Evolutionary conservation across 2,329 filamentous ascomycete species (phyloP).

Genomic region (Dothistroma septosporum): DNA sequence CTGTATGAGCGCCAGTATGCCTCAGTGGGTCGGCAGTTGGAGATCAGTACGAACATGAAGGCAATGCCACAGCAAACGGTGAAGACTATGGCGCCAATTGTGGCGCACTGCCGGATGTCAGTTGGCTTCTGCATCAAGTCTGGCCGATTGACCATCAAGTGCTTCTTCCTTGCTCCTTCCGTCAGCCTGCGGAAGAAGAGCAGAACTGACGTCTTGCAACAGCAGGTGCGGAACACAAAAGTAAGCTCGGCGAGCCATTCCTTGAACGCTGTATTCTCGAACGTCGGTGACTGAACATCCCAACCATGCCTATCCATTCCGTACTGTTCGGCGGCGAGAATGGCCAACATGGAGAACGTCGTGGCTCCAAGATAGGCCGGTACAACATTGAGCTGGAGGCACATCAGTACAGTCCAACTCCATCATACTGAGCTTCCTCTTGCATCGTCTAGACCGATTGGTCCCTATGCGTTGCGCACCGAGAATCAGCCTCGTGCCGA

Average conservation of each 20-base stretch:
- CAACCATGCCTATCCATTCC: slow-evolving; percentile 37
- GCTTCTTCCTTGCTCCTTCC: slow-evolving; percentile 33
- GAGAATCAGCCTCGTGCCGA: slow-evolving; percentile 27
- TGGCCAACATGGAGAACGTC: slow-evolving; percentile 23
- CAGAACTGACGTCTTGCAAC: slow-evolving; percentile 37
- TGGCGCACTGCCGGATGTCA: too few relatives aligned
- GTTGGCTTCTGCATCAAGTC: too few relatives aligned
- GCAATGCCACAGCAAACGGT: slow-evolving; percentile 38
- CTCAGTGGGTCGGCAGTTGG: slow-evolving; percentile 38
- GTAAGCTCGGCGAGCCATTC: slow-evolving; percentile 34
- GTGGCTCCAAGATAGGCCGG: slow-evolving; percentile 21
- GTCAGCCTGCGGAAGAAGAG: slow-evolving; percentile 43
- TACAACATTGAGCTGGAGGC: slow-evolving; percentile 19
- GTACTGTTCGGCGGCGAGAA: slow-evolving; percentile 25
- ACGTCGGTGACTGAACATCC: slow-evolving; percentile 28
- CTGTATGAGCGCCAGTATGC: slow-evolving; percentile 41
- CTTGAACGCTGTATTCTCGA: slow-evolving; percentile 26
- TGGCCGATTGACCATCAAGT: slow-evolving; percentile 22
- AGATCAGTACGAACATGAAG: slow-evolving; percentile 34
- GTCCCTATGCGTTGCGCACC: slow-evolving; percentile 23
- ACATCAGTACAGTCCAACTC: neutral
- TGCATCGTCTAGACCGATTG: slow-evolving; percentile 33
- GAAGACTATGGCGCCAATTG: slow-evolving; percentile 38
- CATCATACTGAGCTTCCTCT: slow-evolving; percentile 5
- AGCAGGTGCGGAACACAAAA: slow-evolving; percentile 32